Percentiles rank a stretch among this genome's conserved stretches.
Conservation (phyloP, 2,329 filamentous ascomycete species). For the Diaporthe citrichinensis region DNA sequence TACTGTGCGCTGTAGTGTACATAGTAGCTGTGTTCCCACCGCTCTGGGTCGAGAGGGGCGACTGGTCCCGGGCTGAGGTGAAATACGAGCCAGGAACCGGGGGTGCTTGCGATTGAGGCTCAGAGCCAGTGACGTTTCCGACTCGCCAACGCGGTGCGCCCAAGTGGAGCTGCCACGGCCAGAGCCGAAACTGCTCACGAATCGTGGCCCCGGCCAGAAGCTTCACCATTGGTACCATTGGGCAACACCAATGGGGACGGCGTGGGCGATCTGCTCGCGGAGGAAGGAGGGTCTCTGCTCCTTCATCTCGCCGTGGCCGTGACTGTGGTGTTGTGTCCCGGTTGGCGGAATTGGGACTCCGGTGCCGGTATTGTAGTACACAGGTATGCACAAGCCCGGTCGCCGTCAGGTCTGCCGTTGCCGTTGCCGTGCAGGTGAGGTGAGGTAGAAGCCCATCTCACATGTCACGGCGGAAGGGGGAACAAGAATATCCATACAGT, state of each 20-base stretch:
- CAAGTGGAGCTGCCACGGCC: conserved; percentile 29
- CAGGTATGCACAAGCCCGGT: not conserved
- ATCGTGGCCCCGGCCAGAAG: conserved; percentile 9
- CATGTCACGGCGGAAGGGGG: not conserved
- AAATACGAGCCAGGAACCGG: conserved; percentile 22
- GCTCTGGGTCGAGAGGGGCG: conserved; percentile 21
- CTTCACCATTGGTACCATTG: conserved; percentile 8
- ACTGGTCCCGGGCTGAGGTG: not conserved
- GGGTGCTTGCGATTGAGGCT: conserved; percentile 28
- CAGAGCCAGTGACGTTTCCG: conserved; percentile 23
- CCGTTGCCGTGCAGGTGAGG: not conserved
- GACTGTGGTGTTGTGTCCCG: not conserved
- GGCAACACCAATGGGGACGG: not conserved
- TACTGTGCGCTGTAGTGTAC: not conserved
- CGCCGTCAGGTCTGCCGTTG: conserved; percentile 3
- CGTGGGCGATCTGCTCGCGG: not conserved
- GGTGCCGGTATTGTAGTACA: not conserved
- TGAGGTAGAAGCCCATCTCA: not conserved
- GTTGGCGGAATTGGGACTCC: not conserved
- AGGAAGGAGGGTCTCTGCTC: conserved; percentile 1
- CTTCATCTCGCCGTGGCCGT: conserved; percentile 31
- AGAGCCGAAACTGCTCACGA: conserved; percentile 29
- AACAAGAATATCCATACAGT: not conserved
- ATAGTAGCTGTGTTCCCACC: conserved; percentile 17
- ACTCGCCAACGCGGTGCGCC: conserved; percentile 23